Percentiles rank a stretch among this genome's conserved stretches.
Evolutionary conservation across 768 basidiomycete genomes (phyloP).

Genomic region (Amanita phalloides): DNA sequence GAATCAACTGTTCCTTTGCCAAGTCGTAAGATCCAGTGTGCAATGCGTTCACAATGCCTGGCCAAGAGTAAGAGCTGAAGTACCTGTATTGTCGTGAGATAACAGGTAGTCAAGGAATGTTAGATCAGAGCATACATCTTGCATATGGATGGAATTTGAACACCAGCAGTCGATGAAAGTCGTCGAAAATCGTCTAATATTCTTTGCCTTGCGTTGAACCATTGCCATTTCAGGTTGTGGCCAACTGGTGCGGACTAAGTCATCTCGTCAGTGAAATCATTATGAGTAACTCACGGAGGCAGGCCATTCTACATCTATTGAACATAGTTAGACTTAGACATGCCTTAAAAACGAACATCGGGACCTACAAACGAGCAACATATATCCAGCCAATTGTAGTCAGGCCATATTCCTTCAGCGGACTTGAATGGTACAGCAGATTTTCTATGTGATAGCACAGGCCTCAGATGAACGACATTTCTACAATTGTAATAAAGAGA

Average conservation of each 20-base stretch:
- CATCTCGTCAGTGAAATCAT: neutral
- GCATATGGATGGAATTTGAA: neutral
- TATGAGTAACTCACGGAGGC: slow-evolving; percentile 28
- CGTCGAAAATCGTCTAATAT: neutral
- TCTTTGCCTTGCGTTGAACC: neutral
- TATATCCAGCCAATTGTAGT: slow-evolving; percentile 31
- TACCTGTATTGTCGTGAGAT: slow-evolving; percentile 8
- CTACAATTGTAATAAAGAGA: neutral
- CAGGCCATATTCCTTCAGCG: neutral
- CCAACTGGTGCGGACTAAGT: slow-evolving; percentile 13
- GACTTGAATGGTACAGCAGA: neutral
- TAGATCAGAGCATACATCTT: neutral
- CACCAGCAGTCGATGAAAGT: neutral
- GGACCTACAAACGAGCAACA: slow-evolving; percentile 24
- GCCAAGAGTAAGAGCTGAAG: slow-evolving; percentile 12
- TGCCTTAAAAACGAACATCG: neutral
- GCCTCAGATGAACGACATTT: neutral
- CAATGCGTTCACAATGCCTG: slow-evolving; percentile 5
- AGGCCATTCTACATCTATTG: slow-evolving; percentile 34
- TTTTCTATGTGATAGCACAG: neutral
- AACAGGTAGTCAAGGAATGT: slow-evolving; percentile 1
- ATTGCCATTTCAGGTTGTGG: slow-evolving; percentile 14
- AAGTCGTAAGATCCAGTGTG: slow-evolving; percentile 4
- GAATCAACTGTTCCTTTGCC: neutral
- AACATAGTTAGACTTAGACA: neutral